phyloP scores from a whole-genome alignment of 2,329 filamentous ascomycete species.

The Exophiala calicioides region DNA sequence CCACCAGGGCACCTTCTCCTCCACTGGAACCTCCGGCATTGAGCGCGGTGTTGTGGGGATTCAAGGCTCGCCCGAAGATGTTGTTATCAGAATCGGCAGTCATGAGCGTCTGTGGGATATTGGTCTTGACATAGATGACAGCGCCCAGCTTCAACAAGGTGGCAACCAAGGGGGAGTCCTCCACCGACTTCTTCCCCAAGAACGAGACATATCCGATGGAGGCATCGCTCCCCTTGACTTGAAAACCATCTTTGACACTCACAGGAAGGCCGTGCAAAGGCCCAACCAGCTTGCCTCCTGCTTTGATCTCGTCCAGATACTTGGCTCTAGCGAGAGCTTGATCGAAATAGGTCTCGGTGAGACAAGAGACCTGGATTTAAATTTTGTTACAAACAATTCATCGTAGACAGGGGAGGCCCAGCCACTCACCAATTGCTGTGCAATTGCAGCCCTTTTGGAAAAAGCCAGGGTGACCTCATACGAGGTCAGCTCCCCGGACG shows the following conservation, averaged over 20 bases:
- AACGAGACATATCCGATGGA: conserved; percentile 41
- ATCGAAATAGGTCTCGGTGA: conserved; percentile 36
- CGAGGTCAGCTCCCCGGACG: conserved; percentile 27
- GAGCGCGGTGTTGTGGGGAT: conserved; percentile 40
- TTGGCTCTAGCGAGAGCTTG: conserved; percentile 32
- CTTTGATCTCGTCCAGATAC: conserved; percentile 31
- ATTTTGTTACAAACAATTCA: neutral
- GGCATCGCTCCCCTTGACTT: conserved; percentile 31
- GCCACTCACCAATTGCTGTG: conserved; percentile 28
- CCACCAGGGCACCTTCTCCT: conserved; percentile 41
- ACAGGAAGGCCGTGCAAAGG: conserved; percentile 38
- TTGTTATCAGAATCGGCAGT: conserved; percentile 44
- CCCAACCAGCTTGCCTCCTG: conserved; percentile 32
- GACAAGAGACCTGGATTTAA: conserved; percentile 28
- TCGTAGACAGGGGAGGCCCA: neutral
- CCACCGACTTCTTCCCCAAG: conserved; percentile 33
- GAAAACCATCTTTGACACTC: conserved; percentile 37
- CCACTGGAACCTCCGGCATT: conserved; percentile 42
- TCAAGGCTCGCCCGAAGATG: conserved; percentile 44
- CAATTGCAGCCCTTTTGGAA: conserved; percentile 33
- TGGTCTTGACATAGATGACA: conserved; percentile 51
- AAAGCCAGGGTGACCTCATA: conserved; percentile 32
- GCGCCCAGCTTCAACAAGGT: conserved; percentile 49
- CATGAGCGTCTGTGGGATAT: conserved; percentile 58
- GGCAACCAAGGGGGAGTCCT: conserved; percentile 34